phyloP scores from a whole-genome alignment of 768 basidiomycete genomes.

The Hortiboletus flavorubellus region DNA sequence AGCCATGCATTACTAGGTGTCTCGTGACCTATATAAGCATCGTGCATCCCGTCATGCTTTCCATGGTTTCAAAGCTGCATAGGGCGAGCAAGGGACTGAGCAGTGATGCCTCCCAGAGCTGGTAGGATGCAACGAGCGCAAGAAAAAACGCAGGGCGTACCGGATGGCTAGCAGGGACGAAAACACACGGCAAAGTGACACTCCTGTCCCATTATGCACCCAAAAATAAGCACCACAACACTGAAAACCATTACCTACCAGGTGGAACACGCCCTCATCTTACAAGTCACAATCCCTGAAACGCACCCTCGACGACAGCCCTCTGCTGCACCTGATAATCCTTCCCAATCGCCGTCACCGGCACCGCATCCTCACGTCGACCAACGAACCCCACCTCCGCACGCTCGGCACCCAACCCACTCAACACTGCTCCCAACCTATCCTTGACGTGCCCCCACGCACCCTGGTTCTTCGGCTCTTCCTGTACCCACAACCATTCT shows the following conservation, averaged over 20 bases:
- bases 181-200: neutral
- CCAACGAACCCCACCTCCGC: conserved; percentile 55
- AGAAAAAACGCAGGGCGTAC: no score
- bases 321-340: conserved; percentile 66
- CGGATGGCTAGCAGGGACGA: no score
- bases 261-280: neutral
- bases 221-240: neutral
- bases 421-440: conserved; percentile 53
- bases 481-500: conserved; percentile 66
- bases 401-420: conserved; percentile 29
- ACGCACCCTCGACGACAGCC: conserved; percentile 55
- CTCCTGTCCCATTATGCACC: neutral
- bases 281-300: conserved; percentile 45
- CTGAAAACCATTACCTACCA: neutral
- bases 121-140: no score
- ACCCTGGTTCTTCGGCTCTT: conserved; percentile 88
- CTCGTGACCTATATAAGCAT: no score
- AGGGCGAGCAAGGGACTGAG: no score
- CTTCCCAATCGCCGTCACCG: conserved; percentile 73
- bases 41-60: no score
- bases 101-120: no score
- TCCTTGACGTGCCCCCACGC: conserved; percentile 64
- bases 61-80: no score
- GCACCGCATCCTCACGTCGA: conserved; percentile 66
- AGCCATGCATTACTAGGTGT: no score